Percentiles rank a stretch among this genome's conserved stretches.
phyloP scores from a whole-genome alignment of 1,139 yeast species.

The Suhomyces panamericanus region DNA sequence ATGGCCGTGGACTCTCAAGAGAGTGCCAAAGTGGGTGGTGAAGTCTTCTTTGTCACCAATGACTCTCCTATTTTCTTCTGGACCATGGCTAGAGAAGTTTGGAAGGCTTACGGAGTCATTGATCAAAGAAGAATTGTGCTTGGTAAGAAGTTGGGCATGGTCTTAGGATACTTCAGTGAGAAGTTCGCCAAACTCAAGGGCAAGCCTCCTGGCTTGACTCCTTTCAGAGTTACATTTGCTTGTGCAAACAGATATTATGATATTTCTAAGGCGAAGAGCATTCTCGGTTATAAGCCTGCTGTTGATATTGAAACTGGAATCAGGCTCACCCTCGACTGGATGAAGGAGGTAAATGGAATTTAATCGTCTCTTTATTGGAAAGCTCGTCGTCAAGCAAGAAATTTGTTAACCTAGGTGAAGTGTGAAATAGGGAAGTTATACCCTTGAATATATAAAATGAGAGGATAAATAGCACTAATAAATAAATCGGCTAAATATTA shows the following conservation, averaged over 20 bases:
- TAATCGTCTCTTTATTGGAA: background rate
- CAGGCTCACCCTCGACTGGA: constrained; percentile 77
- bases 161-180: constrained; percentile 78
- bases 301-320: constrained; percentile 85
- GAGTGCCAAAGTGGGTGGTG: constrained; percentile 64
- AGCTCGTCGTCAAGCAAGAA: too few relatives aligned
- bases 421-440: background rate
- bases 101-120: constrained; percentile 93
- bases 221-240: constrained; percentile 88
- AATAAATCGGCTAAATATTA: too few relatives aligned
- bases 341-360: constrained; percentile 50
- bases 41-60: constrained; percentile 86
- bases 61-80: constrained; percentile 96
- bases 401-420: too few relatives aligned
- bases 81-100: constrained; percentile 94
- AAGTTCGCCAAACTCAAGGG: constrained; percentile 67
- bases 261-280: constrained; percentile 76
- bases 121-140: constrained; percentile 71
- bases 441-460: background rate
- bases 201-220: constrained; percentile 92
- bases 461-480: too few relatives aligned
- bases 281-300: constrained; percentile 78
- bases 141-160: constrained; percentile 69
- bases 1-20: constrained; percentile 53
- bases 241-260: constrained; percentile 97